Evolutionary conservation across 2,329 filamentous ascomycete species (phyloP), one percentile per base, ranked within the genome.

Genomic region (Colletotrichum magnum): DNA sequence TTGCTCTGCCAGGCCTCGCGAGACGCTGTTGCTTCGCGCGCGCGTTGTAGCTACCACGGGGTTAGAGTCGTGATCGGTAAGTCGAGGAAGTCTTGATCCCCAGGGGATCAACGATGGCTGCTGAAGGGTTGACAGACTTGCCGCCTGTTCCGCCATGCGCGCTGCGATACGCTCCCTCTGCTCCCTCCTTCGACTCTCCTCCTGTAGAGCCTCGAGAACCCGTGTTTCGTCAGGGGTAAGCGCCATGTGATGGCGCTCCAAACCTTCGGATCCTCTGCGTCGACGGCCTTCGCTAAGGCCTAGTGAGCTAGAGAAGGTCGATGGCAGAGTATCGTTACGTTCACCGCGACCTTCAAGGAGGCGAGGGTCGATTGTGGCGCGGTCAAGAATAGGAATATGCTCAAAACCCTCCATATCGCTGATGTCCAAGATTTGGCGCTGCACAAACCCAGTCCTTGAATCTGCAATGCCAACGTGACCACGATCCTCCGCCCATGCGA

Each of bases 401-500:
- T 89, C 84, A 58, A 90, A 86, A 4, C 85, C 85, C 28, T 87
- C 85, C 60, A 88, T 85, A 15, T 84, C 83, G 72, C 90, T 87
- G 50, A 95, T 84, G 32, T 87, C 82, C 36, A 96, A 83, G 39
- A 92, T 86, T 77, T 96, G 93, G 53, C 91, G 89, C 59, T 89
- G 86, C 54, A 87, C 83, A 71, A 94, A 90, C 24, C 90, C 88
- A 73, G 85, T 88, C 36, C 93, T 87, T 58, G 93, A 81, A 78
- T 96, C 93, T 5, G 92, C 92, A 47, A 95, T 85, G 45, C 92
- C 93, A 16, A 95, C 85, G 64, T 90, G 86, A 4, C 92, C 93
- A 71, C 93, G 91, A 75, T 97, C 93, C 79, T 99, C 96, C 9
- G 94, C 93, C 95, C 96, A 98, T 6, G 97, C 93, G 48, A 99